Evolutionary conservation across 306 rosid species (phyloP).

Genomic region (Ceratonia siliqua): DNA sequence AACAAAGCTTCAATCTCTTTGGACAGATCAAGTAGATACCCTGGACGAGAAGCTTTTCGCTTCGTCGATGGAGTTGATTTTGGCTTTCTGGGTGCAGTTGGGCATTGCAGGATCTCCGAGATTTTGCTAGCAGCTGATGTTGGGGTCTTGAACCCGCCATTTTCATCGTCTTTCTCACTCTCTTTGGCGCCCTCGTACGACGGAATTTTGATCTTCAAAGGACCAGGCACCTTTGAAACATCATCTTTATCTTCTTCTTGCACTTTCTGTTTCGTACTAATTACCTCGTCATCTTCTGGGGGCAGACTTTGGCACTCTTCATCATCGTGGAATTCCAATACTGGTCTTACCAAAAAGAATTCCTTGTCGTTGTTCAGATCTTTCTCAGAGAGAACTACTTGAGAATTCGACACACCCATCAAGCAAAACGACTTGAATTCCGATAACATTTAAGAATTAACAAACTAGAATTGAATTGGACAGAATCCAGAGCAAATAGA

Average conservation of each 20-base stretch:
- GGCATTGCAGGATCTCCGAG: slow-evolving; percentile 43
- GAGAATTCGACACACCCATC: slow-evolving; percentile 44
- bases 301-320: slow-evolving; percentile 11
- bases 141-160: slow-evolving; percentile 72
- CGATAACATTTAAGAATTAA: no score
- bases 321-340: slow-evolving; percentile 22
- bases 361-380: slow-evolving; percentile 43
- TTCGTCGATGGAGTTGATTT: slow-evolving; percentile 46
- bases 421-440: slow-evolving; percentile 21
- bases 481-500: neutral
- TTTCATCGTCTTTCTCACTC: neutral
- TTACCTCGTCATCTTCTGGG: neutral
- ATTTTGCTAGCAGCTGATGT: slow-evolving; percentile 53
- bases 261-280: neutral
- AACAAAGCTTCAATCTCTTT: slow-evolving; percentile 53
- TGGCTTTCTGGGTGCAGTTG: slow-evolving; percentile 76
- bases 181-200: neutral
- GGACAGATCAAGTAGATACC: slow-evolving; percentile 40
- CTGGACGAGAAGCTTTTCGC: slow-evolving; percentile 34
- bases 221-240: neutral
- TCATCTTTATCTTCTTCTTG: slow-evolving; percentile 30
- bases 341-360: slow-evolving; percentile 35
- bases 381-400: slow-evolving; percentile 45
- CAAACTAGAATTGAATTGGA: no score
- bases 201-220: slow-evolving; percentile 45